These are phyloP conservation scores for Penicillium samsonianum DNA, from an alignment of 495 filamentous ascomycete species.

Conservation along the genomic window DNA sequence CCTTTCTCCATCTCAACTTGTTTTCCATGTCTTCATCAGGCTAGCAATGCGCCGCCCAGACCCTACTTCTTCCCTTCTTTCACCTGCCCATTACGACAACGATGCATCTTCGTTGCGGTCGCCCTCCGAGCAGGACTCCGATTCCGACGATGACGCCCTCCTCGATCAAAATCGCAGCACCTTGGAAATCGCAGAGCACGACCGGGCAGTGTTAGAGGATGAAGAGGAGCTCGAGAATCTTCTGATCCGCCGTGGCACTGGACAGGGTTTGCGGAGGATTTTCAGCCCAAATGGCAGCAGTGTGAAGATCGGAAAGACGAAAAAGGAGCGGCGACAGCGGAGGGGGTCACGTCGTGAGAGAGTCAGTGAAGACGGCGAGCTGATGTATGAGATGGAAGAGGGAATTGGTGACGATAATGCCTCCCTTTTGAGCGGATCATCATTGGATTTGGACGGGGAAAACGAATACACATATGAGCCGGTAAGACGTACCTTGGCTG, in stretches of 20 bases:
- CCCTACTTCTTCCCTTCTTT: slow-evolving; percentile 53
- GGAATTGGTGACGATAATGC: slow-evolving; percentile 67
- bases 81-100: slow-evolving; percentile 65
- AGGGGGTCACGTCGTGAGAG: slow-evolving; percentile 43
- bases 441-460: slow-evolving; percentile 45
- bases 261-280: slow-evolving; percentile 51
- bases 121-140: slow-evolving; percentile 72
- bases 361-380: slow-evolving; percentile 64
- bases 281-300: slow-evolving; percentile 43
- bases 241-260: slow-evolving; percentile 55
- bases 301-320: slow-evolving; percentile 61
- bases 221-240: slow-evolving; percentile 88
- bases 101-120: slow-evolving; percentile 66
- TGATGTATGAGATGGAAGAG: slow-evolving; percentile 91
- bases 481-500: slow-evolving; percentile 22
- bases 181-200: slow-evolving; percentile 68
- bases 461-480: slow-evolving; percentile 35
- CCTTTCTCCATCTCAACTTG: slow-evolving; percentile 11
- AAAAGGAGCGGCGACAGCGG: slow-evolving; percentile 43
- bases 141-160: slow-evolving; percentile 74
- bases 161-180: slow-evolving; percentile 64
- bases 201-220: slow-evolving; percentile 75
- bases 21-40: slow-evolving; percentile 31
- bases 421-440: slow-evolving; percentile 41
- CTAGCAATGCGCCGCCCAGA: slow-evolving; percentile 26